A percentile compares a stretch with the other conserved stretches of the same genome.
phyloP scores from a whole-genome alignment of 306 rosid genomes.

The Malus fusca region DNA sequence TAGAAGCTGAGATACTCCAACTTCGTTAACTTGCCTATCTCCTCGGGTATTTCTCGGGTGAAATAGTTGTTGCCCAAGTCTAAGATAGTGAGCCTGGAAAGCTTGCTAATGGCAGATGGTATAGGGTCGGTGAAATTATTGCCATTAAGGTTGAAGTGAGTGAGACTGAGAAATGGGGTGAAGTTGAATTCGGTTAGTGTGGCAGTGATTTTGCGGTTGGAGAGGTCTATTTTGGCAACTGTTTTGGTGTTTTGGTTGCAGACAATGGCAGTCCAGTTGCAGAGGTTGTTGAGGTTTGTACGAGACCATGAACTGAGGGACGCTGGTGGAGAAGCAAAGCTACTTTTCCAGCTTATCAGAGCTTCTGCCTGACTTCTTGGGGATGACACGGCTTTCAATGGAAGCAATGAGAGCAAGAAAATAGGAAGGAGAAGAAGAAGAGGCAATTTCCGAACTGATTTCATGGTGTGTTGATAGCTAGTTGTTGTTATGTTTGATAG shows the following conservation, averaged over 20 bases:
- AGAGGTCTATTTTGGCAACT: conserved; percentile 36
- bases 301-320: conserved; percentile 53
- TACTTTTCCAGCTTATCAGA: conserved; percentile 62
- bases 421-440: background rate
- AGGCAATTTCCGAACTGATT: too few species aligned
- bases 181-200: conserved; percentile 13
- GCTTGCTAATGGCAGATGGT: conserved; percentile 44
- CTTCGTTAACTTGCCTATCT: too few species aligned
- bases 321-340: conserved; percentile 20
- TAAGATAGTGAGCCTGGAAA: conserved; percentile 37
- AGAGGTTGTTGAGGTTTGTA: conserved; percentile 38
- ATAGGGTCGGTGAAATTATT: conserved; percentile 37
- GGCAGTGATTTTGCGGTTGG: conserved; percentile 30
- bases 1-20: too few species aligned
- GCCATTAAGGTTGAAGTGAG: conserved; percentile 29
- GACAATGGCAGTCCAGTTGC: conserved; percentile 48
- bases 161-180: conserved; percentile 31
- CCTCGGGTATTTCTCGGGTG: fast-evolving
- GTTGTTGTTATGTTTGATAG: too few species aligned
- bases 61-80: conserved; percentile 42
- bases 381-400: conserved; percentile 31
- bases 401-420: conserved; percentile 30
- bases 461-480: too few species aligned
- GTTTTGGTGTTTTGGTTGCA: conserved; percentile 31
- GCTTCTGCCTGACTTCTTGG: conserved; percentile 49